Conservation (phyloP, 2,329 filamentous ascomycete genomes). For the Grosmannia clavigera region DNA sequence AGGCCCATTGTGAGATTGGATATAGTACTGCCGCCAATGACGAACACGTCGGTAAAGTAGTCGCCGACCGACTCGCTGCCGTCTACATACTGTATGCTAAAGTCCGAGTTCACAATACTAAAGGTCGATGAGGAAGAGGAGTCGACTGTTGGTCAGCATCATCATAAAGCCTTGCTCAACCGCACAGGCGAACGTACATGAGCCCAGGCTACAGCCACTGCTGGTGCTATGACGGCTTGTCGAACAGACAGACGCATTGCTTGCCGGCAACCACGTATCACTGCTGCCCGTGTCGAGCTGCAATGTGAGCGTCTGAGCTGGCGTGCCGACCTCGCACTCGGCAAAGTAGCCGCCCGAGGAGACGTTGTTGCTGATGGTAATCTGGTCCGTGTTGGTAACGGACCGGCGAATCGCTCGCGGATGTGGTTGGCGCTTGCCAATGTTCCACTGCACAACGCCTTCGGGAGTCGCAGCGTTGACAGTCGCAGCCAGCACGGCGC, state of each 20-base stretch:
- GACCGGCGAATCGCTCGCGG: conserved; percentile 24
- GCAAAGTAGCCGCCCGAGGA: conserved; percentile 42
- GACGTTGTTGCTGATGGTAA: conserved; percentile 31
- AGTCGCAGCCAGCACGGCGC: conserved; percentile 14
- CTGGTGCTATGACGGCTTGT: conserved; percentile 1
- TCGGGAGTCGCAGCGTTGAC: conserved; percentile 9
- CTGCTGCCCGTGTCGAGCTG: conserved; percentile 55
- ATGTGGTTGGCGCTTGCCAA: conserved; percentile 24
- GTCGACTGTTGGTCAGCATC: conserved; percentile 26
- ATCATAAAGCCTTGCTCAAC: no score
- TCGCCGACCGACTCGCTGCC: conserved; percentile 42
- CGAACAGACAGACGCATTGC: conserved; percentile 26
- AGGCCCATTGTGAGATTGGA: conserved; percentile 47
- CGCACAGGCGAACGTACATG: conserved; percentile 12
- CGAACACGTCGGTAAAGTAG: conserved; percentile 46
- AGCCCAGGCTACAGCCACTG: conserved; percentile 15
- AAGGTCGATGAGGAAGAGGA: conserved; percentile 33
- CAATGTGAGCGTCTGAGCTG: conserved; percentile 41
- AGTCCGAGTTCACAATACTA: conserved; percentile 28
- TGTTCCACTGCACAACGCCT: conserved; percentile 35
- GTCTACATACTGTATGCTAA: conserved; percentile 51
- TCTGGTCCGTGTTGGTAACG: conserved; percentile 23
- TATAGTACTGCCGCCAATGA: conserved; percentile 39
- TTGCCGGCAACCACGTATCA: conserved; percentile 47
- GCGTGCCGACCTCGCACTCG: conserved; percentile 43